Conservation (phyloP, 2,329 filamentous ascomycete genomes). For the Calonectria fujianensis region DNA sequence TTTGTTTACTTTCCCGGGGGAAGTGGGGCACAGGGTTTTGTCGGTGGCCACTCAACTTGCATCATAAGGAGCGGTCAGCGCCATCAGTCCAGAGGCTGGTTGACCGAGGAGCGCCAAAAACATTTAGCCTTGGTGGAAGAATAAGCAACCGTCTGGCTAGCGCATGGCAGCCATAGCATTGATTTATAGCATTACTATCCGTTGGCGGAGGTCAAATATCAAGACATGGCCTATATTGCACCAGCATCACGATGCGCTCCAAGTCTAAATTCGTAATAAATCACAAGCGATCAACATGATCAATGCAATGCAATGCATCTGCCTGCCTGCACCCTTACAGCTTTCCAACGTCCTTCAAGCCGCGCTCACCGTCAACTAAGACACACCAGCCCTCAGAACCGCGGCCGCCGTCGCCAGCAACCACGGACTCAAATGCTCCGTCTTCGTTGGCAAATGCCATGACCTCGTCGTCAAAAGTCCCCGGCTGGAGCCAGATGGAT, state of each 20-base stretch:
- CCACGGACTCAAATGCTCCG: constrained; percentile 80
- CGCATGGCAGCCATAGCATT: constrained; percentile 1
- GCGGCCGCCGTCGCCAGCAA: constrained; percentile 77
- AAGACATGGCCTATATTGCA: too few species aligned
- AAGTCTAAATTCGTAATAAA: background rate
- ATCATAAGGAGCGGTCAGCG: constrained; percentile 20
- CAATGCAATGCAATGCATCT: background rate
- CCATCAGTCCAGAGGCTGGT: constrained; percentile 6
- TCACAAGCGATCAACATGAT: background rate
- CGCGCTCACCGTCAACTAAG: constrained; percentile 86
- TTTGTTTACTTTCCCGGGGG: constrained; percentile 59
- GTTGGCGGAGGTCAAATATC: background rate
- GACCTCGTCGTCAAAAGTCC: constrained; percentile 87
- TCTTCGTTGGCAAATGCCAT: constrained; percentile 79
- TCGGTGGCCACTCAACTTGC: constrained; percentile 36
- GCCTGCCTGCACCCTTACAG: constrained; percentile 56
- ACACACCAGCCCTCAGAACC: constrained; percentile 91
- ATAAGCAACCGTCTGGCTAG: background rate
- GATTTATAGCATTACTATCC: background rate
- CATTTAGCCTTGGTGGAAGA: background rate
- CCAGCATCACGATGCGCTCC: background rate
- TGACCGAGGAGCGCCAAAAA: constrained; percentile 24
- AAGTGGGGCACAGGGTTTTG: constrained; percentile 44
- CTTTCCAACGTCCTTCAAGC: constrained; percentile 74
- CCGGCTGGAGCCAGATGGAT: constrained; percentile 93